phyloP scores from a whole-genome alignment of 176 grass and related monocot species.

The Alopecurus myosuroides region DNA sequence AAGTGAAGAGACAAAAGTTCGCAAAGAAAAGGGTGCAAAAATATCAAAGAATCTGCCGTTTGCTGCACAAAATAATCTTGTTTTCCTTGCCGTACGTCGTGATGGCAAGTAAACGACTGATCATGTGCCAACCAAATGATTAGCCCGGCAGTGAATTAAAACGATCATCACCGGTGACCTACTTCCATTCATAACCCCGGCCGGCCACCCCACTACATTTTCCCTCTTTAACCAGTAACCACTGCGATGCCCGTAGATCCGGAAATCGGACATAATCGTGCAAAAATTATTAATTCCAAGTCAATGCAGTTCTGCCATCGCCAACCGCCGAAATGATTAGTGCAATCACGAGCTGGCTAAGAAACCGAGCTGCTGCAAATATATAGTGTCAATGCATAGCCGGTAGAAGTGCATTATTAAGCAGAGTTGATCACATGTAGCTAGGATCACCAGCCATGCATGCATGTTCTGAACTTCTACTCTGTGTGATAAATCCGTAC shows the following conservation, averaged over 20 bases:
- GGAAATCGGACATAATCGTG: background rate
- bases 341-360: conserved; percentile 20
- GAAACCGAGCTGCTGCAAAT: background rate
- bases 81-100: conserved; percentile 14
- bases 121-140: conserved; percentile 46
- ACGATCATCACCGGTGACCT: conserved; percentile 1
- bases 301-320: conserved; percentile 33
- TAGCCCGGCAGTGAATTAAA: conserved; percentile 4
- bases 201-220: too few relatives aligned
- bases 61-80: background rate
- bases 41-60: conserved; percentile 13
- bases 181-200: background rate
- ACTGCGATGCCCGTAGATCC: conserved; percentile 36
- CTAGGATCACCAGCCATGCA: background rate
- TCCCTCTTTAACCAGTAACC: conserved; percentile 18
- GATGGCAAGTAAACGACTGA: conserved; percentile 14
- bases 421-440: conserved; percentile 23
- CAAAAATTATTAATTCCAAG: background rate
- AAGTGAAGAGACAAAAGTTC: background rate
- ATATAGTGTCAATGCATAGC: background rate
- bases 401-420: conserved; percentile 1
- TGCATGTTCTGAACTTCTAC: background rate
- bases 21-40: background rate
- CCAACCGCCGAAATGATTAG: conserved; percentile 48
- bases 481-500: background rate